Base-by-base conservation (phyloP, 176 grass and related monocot species). In the Microstegium vimineum region DNA sequence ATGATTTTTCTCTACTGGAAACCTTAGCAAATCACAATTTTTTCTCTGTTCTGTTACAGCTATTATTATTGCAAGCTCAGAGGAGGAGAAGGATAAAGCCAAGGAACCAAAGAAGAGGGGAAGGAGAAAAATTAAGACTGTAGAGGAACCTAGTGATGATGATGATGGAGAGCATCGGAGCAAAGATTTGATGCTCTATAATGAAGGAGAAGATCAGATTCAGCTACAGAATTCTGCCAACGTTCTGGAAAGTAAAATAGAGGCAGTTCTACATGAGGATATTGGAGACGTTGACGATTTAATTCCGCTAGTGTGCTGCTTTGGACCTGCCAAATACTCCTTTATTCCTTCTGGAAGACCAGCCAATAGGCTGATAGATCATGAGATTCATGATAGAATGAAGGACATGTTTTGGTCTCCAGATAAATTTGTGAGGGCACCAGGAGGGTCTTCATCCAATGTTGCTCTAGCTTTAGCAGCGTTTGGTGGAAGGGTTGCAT, bases 291-390 rank as follows among this genome's bases (percentile, higher is more conserved):
- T 85, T 56, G 85, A 75, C 62, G 88, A 70, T 86, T 86, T 86
- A 54, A 59, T 31, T 1, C 92, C 95, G 17, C 90, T 98, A 17
- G 88, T 98, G 34, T 88, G 88, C 71, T 94, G 95, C 86, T 98
- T 98, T 81, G 92, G 95, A 77, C 79, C 90, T 8, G 90, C 92
- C 5, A 94, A 91, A 80, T 82, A 74, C 75, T 80, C 90, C 31
- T 98, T 98, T 70, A 75, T 98, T 84, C 92, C 95, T 70, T 94
- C 84, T 64, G 95, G 90, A 73, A 91, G 75, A 80, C 88, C 90
- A 57, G 89, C 92, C 62, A 84, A 81, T 65, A 90, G 92, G 88
- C 27, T 94, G 71, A 89, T 98, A 51, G 79, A 93, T 71, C 83
- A 77, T n/a, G 59, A 98, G 54, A 93, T 94, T 61, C 95, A 98